Evolutionary conservation across 768 basidiomycete genomes (phyloP).

Genomic region (Hygrocybe coccinea): DNA sequence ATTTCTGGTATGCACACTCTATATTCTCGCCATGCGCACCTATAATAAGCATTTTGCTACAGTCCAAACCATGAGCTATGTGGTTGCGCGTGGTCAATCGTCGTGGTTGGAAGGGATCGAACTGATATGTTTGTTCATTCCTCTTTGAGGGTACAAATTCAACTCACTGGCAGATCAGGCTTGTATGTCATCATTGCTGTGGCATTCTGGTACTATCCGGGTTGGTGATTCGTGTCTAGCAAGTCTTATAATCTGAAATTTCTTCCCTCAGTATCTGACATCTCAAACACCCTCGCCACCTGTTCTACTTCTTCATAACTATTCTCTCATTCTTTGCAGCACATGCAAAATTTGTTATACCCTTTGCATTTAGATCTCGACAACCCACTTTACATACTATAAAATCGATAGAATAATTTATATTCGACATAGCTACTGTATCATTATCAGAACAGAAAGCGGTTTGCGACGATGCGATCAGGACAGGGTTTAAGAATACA

Average conservation of each 20-base stretch:
- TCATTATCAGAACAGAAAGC: too few species aligned
- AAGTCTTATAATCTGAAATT: background rate
- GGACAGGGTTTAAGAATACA: too few species aligned
- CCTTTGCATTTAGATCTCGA: too few species aligned
- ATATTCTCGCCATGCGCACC: background rate
- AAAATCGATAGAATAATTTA: too few species aligned
- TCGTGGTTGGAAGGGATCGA: conserved; percentile 82
- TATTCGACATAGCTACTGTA: too few species aligned
- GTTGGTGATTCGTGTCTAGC: conserved; percentile 19
- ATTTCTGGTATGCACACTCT: conserved; percentile 28
- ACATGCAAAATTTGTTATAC: too few species aligned
- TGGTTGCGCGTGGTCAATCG: conserved; percentile 74
- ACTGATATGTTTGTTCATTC: conserved; percentile 8
- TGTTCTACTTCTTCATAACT: background rate
- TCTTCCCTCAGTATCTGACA: background rate
- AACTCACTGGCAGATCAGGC: background rate
- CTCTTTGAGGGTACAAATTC: background rate
- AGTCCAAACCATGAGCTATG: conserved; percentile 83
- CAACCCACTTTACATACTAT: too few species aligned
- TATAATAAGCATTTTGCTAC: background rate
- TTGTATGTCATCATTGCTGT: conserved; percentile 45
- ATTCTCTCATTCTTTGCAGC: background rate
- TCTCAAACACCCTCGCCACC: background rate
- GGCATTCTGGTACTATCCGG: conserved; percentile 66
- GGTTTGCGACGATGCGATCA: too few species aligned